Evolutionary conservation across 768 basidiomycete species (phyloP).

Genomic region (Panaeolus cyanescens): DNA sequence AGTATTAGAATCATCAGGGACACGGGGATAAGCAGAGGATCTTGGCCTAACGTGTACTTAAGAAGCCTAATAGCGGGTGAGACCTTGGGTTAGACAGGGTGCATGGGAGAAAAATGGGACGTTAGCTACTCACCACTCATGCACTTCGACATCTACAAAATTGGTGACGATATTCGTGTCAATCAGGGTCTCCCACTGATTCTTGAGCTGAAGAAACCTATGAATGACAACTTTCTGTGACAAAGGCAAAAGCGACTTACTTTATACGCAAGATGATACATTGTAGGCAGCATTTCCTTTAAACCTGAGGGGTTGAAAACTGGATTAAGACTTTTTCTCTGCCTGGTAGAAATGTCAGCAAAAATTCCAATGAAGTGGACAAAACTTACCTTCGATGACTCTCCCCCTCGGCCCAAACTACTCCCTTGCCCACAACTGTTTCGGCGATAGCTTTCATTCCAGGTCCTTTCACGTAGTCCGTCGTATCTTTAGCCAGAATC

Average conservation of each 20-base stretch:
- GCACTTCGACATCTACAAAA: slow-evolving; percentile 39
- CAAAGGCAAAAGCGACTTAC: slow-evolving; percentile 3
- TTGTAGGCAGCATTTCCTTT: slow-evolving; percentile 6
- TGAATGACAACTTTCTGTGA: neutral
- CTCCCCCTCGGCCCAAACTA: slow-evolving; percentile 44
- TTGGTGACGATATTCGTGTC: slow-evolving; percentile 13
- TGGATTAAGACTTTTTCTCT: slow-evolving; percentile 14
- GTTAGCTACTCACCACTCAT: slow-evolving; percentile 37
- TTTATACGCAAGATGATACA: slow-evolving; percentile 14
- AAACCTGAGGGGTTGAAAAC: slow-evolving; percentile 12
- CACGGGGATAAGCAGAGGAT: neutral
- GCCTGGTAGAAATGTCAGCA: slow-evolving; percentile 10
- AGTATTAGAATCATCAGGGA: neutral
- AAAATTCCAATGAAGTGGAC: neutral
- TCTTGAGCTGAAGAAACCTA: slow-evolving; percentile 26
- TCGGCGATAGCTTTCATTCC: slow-evolving; percentile 24
- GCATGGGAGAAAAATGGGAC: neutral
- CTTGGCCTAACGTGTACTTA: neutral
- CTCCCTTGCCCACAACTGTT: slow-evolving; percentile 33
- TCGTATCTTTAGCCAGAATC: slow-evolving; percentile 27
- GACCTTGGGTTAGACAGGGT: neutral
- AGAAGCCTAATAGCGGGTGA: neutral
- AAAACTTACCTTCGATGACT: slow-evolving; percentile 37
- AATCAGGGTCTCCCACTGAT: slow-evolving; percentile 24
- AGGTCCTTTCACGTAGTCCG: slow-evolving; percentile 21